Base-by-base conservation (phyloP, 495 filamentous ascomycete species). In the Aeminium ludgeri region DNA sequence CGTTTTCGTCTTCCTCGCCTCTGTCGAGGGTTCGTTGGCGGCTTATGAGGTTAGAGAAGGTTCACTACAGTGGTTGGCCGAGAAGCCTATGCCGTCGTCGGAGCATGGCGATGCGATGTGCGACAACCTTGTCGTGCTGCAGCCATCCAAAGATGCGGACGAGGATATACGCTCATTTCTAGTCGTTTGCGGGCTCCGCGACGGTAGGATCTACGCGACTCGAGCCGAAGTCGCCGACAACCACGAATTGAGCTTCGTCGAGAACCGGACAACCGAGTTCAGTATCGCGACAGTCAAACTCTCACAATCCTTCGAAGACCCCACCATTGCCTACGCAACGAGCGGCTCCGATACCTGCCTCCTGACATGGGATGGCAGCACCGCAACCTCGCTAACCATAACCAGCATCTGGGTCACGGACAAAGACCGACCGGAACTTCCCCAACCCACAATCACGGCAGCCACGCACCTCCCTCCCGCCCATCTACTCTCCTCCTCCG, bases 331-430 rank as follows among this genome's bases (percentile, higher is more conserved):
- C 15, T 50, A 34, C 25, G 40, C 42, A n/a, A 45, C 38, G 18
- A 40, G 38, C 20, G 40, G 44, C 11, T 10, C 36, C 1, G 48
- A 51, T 20, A 46, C 40, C 8, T 51, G 48, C 31, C 38, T 42
- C 10, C 19, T 51, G 7, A 20, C 25, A 11, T 51, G 48, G 48
- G 25, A 27, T 7, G 46, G 50, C 7, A 10, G 10, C 5, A 25
- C 11, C n/a, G 37, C 34, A 2, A 25, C 36, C 2, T 33, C 29
- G n/a, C 25, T 60, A 1, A 20, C 40, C 1, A 53, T 59, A 31
- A 37, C 52, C 7, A 52, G 42, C 10, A 48, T 61, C 1, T 56
- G 55, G 52, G 40, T 59, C 28, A 52, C 49, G 18, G 48, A 56
- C 20, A 48, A 40, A 11, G 15, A 27, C 4, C 43, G 43, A 16